These are phyloP conservation scores for Gastrodia elata DNA, from an alignment of 106 monocot species.

Conservation along the genomic window DNA sequence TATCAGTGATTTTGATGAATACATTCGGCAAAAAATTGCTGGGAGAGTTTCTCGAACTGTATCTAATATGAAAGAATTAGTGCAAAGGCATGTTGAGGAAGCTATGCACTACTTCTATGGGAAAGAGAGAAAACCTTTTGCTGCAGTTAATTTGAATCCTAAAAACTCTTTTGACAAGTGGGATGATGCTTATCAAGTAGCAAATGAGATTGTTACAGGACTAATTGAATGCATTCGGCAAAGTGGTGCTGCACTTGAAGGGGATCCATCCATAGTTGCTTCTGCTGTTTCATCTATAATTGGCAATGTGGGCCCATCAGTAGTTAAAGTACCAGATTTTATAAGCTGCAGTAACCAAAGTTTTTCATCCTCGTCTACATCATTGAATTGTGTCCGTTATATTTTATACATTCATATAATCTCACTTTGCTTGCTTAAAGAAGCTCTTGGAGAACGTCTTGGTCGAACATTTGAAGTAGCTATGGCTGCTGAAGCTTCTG, in stretches of 20 bases:
- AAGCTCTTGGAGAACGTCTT: conserved; percentile 74
- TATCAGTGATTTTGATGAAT: conserved; percentile 69
- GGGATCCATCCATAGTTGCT: conserved; percentile 58
- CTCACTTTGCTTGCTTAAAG: conserved; percentile 80
- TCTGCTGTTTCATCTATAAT: conserved; percentile 90
- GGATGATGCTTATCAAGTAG: conserved; percentile 62
- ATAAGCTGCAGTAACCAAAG: conserved; percentile 28
- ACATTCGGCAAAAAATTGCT: conserved; percentile 62
- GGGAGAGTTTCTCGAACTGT: conserved; percentile 58
- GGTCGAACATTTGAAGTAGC: conserved; percentile 72
- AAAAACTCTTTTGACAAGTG: conserved; percentile 47
- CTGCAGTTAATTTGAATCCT: conserved; percentile 15
- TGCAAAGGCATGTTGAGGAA: conserved; percentile 80
- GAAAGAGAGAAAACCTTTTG: conserved; percentile 63
- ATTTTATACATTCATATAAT: conserved; percentile 68
- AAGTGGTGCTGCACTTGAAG: conserved; percentile 57
- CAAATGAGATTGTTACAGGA: conserved; percentile 62
- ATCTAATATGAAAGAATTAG: conserved; percentile 64
- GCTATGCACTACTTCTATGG: conserved; percentile 46
- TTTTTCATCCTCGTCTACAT: conserved; percentile 25
- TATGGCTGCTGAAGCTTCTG: conserved; percentile 80
- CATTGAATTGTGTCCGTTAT: conserved; percentile 41
- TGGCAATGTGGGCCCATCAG: conserved; percentile 54
- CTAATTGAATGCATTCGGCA: conserved; percentile 71
- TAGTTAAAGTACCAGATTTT: conserved; percentile 59